Conservation (phyloP, 2,329 filamentous ascomycete genomes). For the Rutstroemia sp. region DNA sequence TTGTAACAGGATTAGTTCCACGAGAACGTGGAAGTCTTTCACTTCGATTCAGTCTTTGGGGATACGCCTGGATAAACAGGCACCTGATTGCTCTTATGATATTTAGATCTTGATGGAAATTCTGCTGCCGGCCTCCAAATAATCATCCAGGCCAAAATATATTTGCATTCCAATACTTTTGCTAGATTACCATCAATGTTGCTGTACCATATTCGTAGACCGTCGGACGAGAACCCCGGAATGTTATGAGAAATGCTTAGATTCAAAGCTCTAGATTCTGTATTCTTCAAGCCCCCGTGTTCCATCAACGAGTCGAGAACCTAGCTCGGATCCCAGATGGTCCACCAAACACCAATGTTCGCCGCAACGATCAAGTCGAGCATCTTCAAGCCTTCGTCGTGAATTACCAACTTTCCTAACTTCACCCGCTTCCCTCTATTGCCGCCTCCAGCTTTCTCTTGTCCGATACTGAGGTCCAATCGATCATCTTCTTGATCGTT, state of each 20-base stretch:
- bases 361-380: slow-evolving; percentile 84
- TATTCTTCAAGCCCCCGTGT: neutral
- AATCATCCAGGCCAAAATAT: too few species aligned
- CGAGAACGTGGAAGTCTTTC: neutral
- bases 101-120: neutral
- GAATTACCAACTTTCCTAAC: slow-evolving; percentile 84
- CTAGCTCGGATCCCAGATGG: slow-evolving; percentile 56
- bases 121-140: too few species aligned
- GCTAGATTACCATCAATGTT: neutral
- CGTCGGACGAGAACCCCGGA: too few species aligned
- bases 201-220: neutral
- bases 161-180: too few species aligned
- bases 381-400: slow-evolving; percentile 91
- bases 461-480: slow-evolving; percentile 69
- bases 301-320: neutral
- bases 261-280: neutral
- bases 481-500: slow-evolving; percentile 34
- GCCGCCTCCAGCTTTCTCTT: slow-evolving; percentile 79
- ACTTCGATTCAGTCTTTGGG: neutral
- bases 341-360: slow-evolving; percentile 92
- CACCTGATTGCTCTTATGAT: neutral
- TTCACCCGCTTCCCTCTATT: slow-evolving; percentile 82
- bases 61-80: neutral
- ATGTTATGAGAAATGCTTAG: neutral
- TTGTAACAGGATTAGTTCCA: neutral